Percentiles rank a stretch among this genome's conserved stretches.
These are phyloP conservation scores for Carpinus fangiana DNA, from an alignment of 306 rosid species.

Conservation along the genomic window DNA sequence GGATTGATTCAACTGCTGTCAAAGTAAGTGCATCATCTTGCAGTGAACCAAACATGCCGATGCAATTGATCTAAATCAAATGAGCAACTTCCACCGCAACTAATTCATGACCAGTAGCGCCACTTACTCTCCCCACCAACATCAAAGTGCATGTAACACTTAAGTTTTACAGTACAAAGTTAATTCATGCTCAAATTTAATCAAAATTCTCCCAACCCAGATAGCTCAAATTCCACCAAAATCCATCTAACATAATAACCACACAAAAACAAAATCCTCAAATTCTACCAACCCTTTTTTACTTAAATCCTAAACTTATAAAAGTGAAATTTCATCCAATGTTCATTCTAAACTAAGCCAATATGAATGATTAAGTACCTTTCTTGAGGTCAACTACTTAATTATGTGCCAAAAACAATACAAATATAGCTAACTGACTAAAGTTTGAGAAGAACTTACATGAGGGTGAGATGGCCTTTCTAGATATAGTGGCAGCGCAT, in stretches of 20 bases:
- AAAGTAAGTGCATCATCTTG: constrained; percentile 1
- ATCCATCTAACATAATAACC: background rate
- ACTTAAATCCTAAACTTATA: background rate
- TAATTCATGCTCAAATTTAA: background rate
- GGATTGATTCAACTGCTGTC: background rate
- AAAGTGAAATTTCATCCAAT: background rate
- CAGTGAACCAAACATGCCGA: background rate
- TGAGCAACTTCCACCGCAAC: background rate
- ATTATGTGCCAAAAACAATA: background rate
- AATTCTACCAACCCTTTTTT: background rate
- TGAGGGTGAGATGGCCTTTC: constrained; percentile 27
- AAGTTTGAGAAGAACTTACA: constrained; percentile 48
- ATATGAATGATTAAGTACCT: background rate
- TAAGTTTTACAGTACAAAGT: background rate
- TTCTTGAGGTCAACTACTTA: background rate
- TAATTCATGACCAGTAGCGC: constrained; percentile 6
- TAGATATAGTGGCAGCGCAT: constrained; percentile 36
- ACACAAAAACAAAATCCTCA: background rate
- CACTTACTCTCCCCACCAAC: background rate
- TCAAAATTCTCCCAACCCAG: constrained; percentile 13
- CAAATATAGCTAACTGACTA: background rate
- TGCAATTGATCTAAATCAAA: background rate
- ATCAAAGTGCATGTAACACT: background rate
- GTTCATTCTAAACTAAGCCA: background rate
- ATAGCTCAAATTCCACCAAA: constrained; percentile 4